Conservation (phyloP, 2,329 filamentous ascomycete genomes). For the Aspergillus fijiensis region DNA sequence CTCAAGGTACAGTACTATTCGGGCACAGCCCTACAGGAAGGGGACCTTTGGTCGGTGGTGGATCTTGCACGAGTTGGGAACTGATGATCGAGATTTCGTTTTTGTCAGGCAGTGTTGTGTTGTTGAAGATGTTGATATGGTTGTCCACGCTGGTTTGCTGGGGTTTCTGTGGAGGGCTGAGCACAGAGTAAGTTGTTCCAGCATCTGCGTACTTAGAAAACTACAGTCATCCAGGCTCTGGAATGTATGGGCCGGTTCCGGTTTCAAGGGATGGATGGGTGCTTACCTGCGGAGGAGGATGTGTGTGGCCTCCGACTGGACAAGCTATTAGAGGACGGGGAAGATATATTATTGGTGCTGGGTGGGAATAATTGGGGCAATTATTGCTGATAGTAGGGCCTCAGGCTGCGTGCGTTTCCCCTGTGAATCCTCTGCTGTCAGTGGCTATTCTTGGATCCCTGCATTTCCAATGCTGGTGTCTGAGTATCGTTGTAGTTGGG, state of each 20-base stretch:
- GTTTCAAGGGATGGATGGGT: neutral
- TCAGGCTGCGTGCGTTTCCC: neutral
- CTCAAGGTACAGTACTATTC: neutral
- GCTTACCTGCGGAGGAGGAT: no score
- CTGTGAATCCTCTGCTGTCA: no score
- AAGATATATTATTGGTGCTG: constrained; percentile 1
- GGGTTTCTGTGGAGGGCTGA: no score
- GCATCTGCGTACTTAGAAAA: no score
- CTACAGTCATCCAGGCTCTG: neutral
- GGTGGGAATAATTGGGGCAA: constrained; percentile 4
- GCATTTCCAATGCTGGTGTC: neutral
- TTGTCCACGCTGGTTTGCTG: no score
- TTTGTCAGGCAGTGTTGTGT: no score
- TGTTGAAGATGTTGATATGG: no score
- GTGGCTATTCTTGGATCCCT: neutral
- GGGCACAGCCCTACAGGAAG: neutral
- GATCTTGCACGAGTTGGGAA: neutral
- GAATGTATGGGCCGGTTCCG: neutral
- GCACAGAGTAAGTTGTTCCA: no score
- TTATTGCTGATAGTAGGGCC: constrained; percentile 5
- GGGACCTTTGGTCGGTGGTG: neutral
- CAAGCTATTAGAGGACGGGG: neutral
- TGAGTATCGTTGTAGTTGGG: no score
- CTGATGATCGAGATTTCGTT: neutral
- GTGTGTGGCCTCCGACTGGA: no score